Percentiles rank a stretch among this genome's conserved stretches.
phyloP scores from a whole-genome alignment of 345 rosid genomes.

The Populus tremula region DNA sequence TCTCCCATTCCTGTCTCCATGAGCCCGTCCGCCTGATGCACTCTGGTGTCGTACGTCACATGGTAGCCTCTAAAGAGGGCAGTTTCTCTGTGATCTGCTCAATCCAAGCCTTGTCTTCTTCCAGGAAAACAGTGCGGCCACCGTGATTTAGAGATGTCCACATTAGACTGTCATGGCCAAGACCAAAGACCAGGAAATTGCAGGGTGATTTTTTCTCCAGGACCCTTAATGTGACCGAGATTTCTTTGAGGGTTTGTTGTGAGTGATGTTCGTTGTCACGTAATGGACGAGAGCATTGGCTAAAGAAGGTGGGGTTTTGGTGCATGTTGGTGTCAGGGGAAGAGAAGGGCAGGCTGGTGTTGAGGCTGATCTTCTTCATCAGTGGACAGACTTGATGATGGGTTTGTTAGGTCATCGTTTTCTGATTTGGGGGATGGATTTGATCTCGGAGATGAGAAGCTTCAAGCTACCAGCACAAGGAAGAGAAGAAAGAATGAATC shows the following conservation, averaged over 20 bases:
- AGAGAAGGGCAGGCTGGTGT: conserved; percentile 23
- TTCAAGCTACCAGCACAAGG: conserved; percentile 38
- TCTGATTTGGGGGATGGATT: conserved; percentile 3
- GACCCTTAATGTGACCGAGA: conserved; percentile 62
- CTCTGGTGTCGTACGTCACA: conserved; percentile 66
- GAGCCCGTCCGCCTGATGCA: conserved; percentile 51
- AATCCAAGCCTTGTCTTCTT: conserved; percentile 82
- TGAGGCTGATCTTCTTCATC: conserved; percentile 7
- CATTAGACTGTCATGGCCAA: conserved; percentile 91
- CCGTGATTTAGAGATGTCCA: conserved; percentile 80
- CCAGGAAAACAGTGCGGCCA: conserved; percentile 81
- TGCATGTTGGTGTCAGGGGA: conserved; percentile 29
- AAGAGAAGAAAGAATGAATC: conserved; percentile 44
- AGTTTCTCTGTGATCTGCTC: conserved; percentile 41
- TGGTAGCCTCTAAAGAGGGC: conserved; percentile 71
- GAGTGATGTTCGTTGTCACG: conserved; percentile 68
- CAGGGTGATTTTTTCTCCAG: conserved; percentile 70
- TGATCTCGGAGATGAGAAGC: conserved; percentile 37
- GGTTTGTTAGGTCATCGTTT: conserved; percentile 9
- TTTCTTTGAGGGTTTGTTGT: conserved; percentile 76
- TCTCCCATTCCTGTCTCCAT: conserved; percentile 39
- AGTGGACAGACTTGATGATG: neutral
- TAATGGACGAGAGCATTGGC: conserved; percentile 76
- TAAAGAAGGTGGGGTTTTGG: conserved; percentile 59
- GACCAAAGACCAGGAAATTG: conserved; percentile 82